These are phyloP conservation scores for Trypanosoma platydactyli DNA, from an alignment of 208 protist species.

Conservation along the genomic window DNA sequence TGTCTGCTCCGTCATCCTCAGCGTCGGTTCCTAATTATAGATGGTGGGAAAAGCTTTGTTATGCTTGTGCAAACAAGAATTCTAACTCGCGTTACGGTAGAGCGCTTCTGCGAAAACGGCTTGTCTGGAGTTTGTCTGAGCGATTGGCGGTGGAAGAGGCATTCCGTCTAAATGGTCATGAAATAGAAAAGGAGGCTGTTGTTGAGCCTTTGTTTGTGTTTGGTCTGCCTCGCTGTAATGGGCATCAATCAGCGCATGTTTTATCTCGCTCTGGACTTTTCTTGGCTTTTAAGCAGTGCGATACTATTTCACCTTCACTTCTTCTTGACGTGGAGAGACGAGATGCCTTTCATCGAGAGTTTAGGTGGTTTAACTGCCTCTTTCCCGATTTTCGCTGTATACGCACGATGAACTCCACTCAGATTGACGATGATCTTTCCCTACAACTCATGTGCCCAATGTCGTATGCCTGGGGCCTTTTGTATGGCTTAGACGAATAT, in stretches of 20 bases:
- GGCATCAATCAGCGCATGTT: conserved; percentile 85
- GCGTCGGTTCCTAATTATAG: conserved; percentile 51
- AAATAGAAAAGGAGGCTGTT: conserved; percentile 71
- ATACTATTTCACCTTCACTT: conserved; percentile 72
- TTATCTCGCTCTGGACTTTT: conserved; percentile 82
- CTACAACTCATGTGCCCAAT: conserved; percentile 86
- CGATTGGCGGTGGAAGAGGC: conserved; percentile 80
- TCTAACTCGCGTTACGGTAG: conserved; percentile 60
- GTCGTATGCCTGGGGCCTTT: conserved; percentile 85
- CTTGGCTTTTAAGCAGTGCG: conserved; percentile 66
- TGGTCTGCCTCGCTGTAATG: conserved; percentile 86
- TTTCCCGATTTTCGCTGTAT: conserved; percentile 79
- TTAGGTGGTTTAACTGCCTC: conserved; percentile 54
- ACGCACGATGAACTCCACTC: conserved; percentile 48
- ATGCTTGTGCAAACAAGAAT: conserved; percentile 67
- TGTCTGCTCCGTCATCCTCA: conserved; percentile 44
- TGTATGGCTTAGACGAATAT: conserved; percentile 90
- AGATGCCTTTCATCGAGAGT: conserved; percentile 48
- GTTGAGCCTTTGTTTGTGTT: conserved; percentile 73
- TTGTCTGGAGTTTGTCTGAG: conserved; percentile 75
- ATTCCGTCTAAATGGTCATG: conserved; percentile 66
- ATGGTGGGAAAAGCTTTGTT: conserved; percentile 87
- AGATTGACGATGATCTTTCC: conserved; percentile 86
- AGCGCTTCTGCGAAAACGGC: conserved; percentile 50
- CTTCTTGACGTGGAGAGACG: conserved; percentile 66